Evolutionary conservation across 805 yeast species (phyloP), one percentile per base, ranked within the genome.

Genomic region (Spathaspora girioi): DNA sequence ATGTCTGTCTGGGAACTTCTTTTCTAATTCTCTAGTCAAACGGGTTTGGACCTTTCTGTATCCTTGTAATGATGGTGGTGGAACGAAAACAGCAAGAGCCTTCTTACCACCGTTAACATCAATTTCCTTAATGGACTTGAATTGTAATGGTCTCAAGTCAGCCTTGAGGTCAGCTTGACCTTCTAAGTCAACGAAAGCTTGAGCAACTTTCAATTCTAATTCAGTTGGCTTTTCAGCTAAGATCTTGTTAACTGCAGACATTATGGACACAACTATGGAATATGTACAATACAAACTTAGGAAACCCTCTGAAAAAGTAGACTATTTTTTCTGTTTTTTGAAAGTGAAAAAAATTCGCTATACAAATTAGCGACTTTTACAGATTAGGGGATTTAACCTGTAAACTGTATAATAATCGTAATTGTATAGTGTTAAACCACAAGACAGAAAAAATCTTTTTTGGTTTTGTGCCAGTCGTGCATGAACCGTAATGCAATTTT

Each of bases 1-100:
- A 78, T 94, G 97, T 79, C 96, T 89, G 86, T 93, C 99, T 76
- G 97, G 96, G 92, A 93, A 94, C 84, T 94, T 93, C 96, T 93
- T 93, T 84, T 93, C 99, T 77, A 93, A 88, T 84, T 93, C 99
- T 82, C 98, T 93, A 82, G 97, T 90, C 77, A 93, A 87, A 81
- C 92, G 88, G 69, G 83, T 83, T 85, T 93, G 99, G 71, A 93
- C 96, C 82, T 87, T 90, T 89, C 92, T 97, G 93, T 90, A 90
- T 65, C 87, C 86, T 65, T 83, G 69, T 75, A 91, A 84, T 69
- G 89, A 82, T 79, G 98, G 97, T 67, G 88, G 96, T 77, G 99
- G 99, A 68, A 93, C 97, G 73, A 94, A 93, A 81, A 94, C 81
- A 77, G 92, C 97, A 76, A 94, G 86, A 69, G 97, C 98, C 83